Percentiles rank a stretch among this genome's conserved stretches.
These are phyloP conservation scores for Suhomyces choctaworum DNA, from an alignment of 1,139 yeast genomes.

Conservation along the genomic window DNA sequence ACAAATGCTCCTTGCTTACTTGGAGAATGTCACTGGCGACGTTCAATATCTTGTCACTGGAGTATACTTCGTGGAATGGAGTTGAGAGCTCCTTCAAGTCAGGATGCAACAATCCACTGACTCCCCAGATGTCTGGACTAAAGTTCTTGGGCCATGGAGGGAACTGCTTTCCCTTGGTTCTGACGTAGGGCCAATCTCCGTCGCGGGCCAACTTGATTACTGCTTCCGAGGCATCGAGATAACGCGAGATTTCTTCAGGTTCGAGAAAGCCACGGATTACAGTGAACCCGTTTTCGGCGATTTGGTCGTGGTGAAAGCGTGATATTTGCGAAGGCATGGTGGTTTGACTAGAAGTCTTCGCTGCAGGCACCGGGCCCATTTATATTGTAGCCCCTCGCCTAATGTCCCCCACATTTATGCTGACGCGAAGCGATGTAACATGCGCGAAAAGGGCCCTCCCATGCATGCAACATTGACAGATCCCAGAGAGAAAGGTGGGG, in stretches of 20 bases:
- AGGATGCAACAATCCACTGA: constrained; percentile 53
- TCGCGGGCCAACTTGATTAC: constrained; percentile 48
- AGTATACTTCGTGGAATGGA: constrained; percentile 49
- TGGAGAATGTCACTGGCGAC: constrained; percentile 50
- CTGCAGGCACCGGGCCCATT: too few relatives aligned
- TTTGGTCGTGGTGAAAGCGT: constrained; percentile 25
- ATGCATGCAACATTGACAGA: neutral
- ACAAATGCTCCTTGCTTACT: constrained; percentile 34
- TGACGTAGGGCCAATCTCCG: constrained; percentile 54
- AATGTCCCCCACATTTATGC: too few relatives aligned
- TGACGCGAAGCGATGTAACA: constrained; percentile 1
- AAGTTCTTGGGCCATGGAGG: constrained; percentile 61
- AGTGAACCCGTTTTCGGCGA: constrained; percentile 47
- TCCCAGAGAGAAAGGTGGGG: neutral
- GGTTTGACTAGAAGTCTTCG: too few relatives aligned
- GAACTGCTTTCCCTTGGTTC: constrained; percentile 57
- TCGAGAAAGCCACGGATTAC: constrained; percentile 44
- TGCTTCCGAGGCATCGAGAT: constrained; percentile 40
- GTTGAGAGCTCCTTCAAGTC: constrained; percentile 40
- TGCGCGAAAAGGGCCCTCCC: neutral
- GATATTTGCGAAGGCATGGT: constrained; percentile 10
- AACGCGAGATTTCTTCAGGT: constrained; percentile 41
- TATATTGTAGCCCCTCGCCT: too few relatives aligned
- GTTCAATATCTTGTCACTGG: constrained; percentile 41
- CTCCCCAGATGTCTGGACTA: constrained; percentile 60